Evolutionary conservation across 1,139 yeast genomes (phyloP).

Genomic region (Magnusiomyces ingens): DNA sequence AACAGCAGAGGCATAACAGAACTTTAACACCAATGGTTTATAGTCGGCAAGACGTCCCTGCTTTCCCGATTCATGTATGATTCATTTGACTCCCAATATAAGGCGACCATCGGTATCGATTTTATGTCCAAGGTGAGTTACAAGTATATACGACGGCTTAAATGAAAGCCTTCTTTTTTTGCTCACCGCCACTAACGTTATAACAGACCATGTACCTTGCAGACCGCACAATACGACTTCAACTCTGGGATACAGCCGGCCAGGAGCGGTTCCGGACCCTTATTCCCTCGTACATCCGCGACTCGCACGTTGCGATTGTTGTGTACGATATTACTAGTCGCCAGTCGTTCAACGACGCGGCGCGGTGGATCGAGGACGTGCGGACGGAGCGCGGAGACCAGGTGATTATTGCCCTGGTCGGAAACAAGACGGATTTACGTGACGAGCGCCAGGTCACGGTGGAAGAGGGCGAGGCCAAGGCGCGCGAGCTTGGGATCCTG

Average conservation of each 20-base stretch:
- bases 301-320: conserved; percentile 93
- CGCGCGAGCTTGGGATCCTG: conserved; percentile 70
- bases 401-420: conserved; percentile 68
- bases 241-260: conserved; percentile 98
- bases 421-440: conserved; percentile 65
- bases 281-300: conserved; percentile 91
- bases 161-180: too few species aligned
- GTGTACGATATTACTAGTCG: conserved; percentile 84
- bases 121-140: conserved; percentile 63
- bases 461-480: conserved; percentile 74
- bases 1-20: neutral
- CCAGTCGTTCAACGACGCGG: conserved; percentile 67
- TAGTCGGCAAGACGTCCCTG: conserved; percentile 88
- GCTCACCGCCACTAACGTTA: too few species aligned
- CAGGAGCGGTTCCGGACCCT: conserved; percentile 93
- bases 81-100: conserved; percentile 84
- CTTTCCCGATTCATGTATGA: conserved; percentile 97
- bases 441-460: conserved; percentile 68
- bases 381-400: conserved; percentile 67
- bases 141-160: too few species aligned
- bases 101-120: conserved; percentile 95
- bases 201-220: conserved; percentile 64
- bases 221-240: conserved; percentile 63
- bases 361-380: conserved; percentile 81
- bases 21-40: conserved; percentile 16